A percentile compares a stretch with the other conserved stretches of the same genome.
phyloP scores from a whole-genome alignment of 768 basidiomycete species.

The Panaeolus cyanescens region DNA sequence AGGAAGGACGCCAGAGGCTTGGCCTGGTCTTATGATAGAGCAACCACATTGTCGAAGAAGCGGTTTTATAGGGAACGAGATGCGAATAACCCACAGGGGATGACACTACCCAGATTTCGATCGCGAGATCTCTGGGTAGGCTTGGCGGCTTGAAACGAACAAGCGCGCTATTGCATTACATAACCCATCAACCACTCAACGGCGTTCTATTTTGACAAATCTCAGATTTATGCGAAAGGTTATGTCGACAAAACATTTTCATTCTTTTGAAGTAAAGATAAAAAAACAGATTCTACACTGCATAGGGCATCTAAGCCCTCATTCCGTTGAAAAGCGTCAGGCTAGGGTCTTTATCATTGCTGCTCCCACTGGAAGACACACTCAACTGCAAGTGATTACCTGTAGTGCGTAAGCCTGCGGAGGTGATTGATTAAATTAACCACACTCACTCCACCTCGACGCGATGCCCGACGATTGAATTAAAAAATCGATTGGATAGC shows the following conservation, averaged over 20 bases:
- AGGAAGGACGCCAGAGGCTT: conserved; percentile 7
- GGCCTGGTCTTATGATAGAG: conserved; percentile 13
- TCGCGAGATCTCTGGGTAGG: not conserved
- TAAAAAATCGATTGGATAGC: not conserved
- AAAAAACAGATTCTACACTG: no score
- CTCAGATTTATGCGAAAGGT: not conserved
- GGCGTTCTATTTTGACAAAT: not conserved
- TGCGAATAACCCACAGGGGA: conserved; percentile 6
- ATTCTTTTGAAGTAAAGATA: no score
- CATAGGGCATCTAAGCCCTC: no score
- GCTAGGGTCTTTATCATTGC: no score
- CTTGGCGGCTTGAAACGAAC: conserved; percentile 11
- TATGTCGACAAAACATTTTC: no score
- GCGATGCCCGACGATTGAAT: not conserved
- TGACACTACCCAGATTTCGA: not conserved
- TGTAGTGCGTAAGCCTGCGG: no score
- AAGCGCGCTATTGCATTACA: conserved; percentile 2
- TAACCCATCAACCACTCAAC: not conserved
- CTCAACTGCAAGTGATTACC: no score
- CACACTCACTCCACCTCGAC: not conserved
- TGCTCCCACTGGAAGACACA: no score
- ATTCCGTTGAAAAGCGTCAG: no score
- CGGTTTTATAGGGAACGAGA: conserved; percentile 5
- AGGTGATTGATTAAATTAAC: no score
- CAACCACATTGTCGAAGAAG: conserved; percentile 10